These are phyloP conservation scores for Vachellia collinsii DNA, from an alignment of 306 rosid genomes.

Conservation along the genomic window DNA sequence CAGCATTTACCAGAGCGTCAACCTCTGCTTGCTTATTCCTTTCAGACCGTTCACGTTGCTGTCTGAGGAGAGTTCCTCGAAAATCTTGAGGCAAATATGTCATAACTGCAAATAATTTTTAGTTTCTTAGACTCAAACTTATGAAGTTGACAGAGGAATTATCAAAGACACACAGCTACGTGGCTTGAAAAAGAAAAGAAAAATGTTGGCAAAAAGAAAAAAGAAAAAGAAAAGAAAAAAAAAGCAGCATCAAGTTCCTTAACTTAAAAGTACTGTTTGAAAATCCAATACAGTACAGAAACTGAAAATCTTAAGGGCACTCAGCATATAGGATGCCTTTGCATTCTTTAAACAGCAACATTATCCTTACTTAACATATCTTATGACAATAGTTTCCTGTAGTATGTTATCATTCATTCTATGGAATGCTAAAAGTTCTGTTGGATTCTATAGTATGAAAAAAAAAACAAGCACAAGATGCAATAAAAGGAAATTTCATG, in stretches of 20 bases:
- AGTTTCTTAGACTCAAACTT: slow-evolving; percentile 23
- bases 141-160: not conserved
- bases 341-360: not conserved
- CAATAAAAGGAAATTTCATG: too few species aligned
- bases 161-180: not conserved
- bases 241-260: slow-evolving; percentile 1
- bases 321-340: not conserved
- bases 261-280: not conserved
- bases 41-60: slow-evolving; percentile 95
- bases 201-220: too few species aligned
- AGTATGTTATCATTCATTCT: not conserved
- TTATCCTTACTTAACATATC: not conserved
- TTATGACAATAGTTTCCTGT: not conserved
- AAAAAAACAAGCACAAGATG: too few species aligned
- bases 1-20: slow-evolving; percentile 81
- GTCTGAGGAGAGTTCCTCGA: slow-evolving; percentile 88
- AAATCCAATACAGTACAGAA: not conserved
- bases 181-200: slow-evolving; percentile 17
- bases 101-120: slow-evolving; percentile 66
- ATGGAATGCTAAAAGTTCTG: not conserved
- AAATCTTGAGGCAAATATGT: slow-evolving; percentile 99
- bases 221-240: too few species aligned
- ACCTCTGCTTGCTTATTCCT: slow-evolving; percentile 94
- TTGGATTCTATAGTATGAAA: too few species aligned
- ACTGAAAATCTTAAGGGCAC: not conserved